Conservation (phyloP, 768 basidiomycete genomes). For the Panaeolus cyanescens region DNA sequence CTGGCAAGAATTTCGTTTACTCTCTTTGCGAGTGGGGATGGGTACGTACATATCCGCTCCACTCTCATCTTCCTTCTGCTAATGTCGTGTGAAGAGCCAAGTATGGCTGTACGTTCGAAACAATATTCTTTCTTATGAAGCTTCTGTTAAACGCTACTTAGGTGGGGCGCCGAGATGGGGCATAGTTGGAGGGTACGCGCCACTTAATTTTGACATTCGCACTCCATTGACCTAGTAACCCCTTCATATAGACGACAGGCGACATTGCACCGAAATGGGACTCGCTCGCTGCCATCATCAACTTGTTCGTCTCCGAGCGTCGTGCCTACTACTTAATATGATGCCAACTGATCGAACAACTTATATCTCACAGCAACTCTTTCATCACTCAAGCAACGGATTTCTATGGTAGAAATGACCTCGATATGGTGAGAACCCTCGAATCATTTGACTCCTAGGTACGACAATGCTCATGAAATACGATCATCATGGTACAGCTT, state of each 20-base stretch:
- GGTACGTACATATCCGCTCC: slow-evolving; percentile 38
- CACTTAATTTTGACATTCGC: not conserved
- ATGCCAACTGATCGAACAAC: not conserved
- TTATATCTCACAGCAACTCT: slow-evolving; percentile 49
- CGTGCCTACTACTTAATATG: not conserved
- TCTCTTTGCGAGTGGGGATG: slow-evolving; percentile 72
- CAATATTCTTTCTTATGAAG: not conserved
- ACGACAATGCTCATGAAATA: not conserved
- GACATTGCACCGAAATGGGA: slow-evolving; percentile 54
- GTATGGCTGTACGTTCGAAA: slow-evolving; percentile 42
- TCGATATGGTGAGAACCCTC: slow-evolving; percentile 56
- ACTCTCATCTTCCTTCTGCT: not conserved
- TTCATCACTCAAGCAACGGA: slow-evolving; percentile 64
- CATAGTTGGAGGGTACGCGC: slow-evolving; percentile 63
- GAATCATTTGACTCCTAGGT: not conserved
- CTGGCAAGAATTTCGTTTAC: slow-evolving; percentile 51
- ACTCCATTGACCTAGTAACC: not conserved
- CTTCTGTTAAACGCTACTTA: not conserved
- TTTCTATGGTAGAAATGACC: slow-evolving; percentile 69
- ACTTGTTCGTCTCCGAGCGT: slow-evolving; percentile 38
- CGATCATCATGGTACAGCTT: not conserved
- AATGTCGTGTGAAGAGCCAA: slow-evolving; percentile 42
- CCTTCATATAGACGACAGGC: slow-evolving; percentile 45
- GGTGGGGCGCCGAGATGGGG: slow-evolving; percentile 57
- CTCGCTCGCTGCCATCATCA: slow-evolving; percentile 53